Base-by-base conservation (phyloP, 805 yeast species). In the Sugiyamaella boreocaroliniensis region DNA sequence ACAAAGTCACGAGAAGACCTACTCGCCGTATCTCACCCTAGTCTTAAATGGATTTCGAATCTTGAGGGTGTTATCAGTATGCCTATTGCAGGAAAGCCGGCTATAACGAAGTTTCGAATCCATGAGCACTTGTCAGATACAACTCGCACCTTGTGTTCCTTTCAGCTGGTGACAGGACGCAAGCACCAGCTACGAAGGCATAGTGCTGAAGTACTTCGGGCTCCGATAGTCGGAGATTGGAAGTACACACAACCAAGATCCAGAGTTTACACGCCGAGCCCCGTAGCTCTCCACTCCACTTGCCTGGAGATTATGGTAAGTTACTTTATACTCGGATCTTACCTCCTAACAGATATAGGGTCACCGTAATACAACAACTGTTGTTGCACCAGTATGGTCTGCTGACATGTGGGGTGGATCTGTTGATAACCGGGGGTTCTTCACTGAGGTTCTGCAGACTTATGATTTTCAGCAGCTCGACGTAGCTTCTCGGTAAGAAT, bases 111-210 rank as follows among this genome's bases (percentile, higher is more conserved):
- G 43, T 58, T 54, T 45, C 32, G 29, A 43, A 29, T 56, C 4
- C 20, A 45, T 45, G 22, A 32, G 14, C 42, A 45, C 9, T 22
- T 14, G 9, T 29, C 40, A 1, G 18, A 29, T 12, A 29, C 16
- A 10, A 3, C 7, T 16, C n/a, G n/a, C n/a, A 53, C 57, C 11
- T 18, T 56, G 34, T 58, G 53, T 34, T 19, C 19, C 4, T 56
- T 55, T 45, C 43, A 50, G 16, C 57, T 53, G 6, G n/a, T 52
- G 9, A 58, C 61, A 2, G 61, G 61, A 5, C 45, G 61, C 10
- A 58, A 58, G 37, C 58, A 57, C 26, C 61, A 58, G 43, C 43
- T 58, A 8, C 42, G 61, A 22, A 20, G 37, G 29, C 60, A 58
- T 48, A 29, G 55, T 1, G 26, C 46, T n/a, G 44, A 45, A 29